Base-by-base conservation (phyloP, 495 filamentous ascomycete genomes). In the Penicillium cinerascens region DNA sequence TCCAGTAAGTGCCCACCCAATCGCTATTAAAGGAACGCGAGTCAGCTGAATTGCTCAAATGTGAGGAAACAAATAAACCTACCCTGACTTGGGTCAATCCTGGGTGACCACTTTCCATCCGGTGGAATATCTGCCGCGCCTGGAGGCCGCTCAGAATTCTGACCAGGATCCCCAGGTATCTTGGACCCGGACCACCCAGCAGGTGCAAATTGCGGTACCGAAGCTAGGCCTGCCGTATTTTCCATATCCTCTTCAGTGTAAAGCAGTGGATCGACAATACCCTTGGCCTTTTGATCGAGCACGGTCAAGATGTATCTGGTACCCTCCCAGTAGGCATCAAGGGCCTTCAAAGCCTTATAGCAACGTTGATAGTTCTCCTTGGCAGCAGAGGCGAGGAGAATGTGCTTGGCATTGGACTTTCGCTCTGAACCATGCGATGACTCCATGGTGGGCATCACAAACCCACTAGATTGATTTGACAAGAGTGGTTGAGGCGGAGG, bases 281-380 rank as follows among this genome's bases (percentile, higher is more conserved):
- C 89, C 59, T 90, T 88, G 13, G 87, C 85, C 64, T 91, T 92
- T 58, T 92, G 88, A 62, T 95, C 87, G n/a, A 95, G 68, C 1
- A 88, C 87, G 1, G 85, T 89, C 17, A 95, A 71, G 35, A 95
- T 95, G 66, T 95, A 95, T 44, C 83, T 81, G n/a, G 88, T 86
- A 2, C 89, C 89, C 47, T 85, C 84, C 89, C 89, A 95, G 62
- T 91, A 91, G 2, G 79, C 75, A 49, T 91, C 82, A 26, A 92
- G 70, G 44, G 87, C 81, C 58, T 88, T 82, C 17, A 95, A 64
- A 2, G 88, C 86, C 60, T 90, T 87, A 56, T 91, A 90, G 59
- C 89, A 95, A 11, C 81, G 76, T 51, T 91, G 85, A 56, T 92
- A 95, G 53, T 92, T 88, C 54, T 87, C 82, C 44, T 82, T 88